A percentile compares a stretch with the other conserved stretches of the same genome.
Conservation (phyloP, 179 eudicot genomes). For the Silene vulgaris region DNA sequence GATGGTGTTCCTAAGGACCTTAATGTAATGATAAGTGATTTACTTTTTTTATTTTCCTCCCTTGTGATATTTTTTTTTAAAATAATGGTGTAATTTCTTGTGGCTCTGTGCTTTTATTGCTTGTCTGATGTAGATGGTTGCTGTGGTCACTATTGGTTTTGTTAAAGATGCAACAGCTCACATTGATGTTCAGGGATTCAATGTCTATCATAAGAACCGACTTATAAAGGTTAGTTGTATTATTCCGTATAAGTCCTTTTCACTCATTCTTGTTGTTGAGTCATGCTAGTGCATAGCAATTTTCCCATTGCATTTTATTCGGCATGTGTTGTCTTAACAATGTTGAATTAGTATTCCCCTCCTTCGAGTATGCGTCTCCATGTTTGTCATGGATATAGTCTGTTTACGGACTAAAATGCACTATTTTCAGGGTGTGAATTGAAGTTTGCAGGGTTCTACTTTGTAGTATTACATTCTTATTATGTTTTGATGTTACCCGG, state of each 20-base stretch:
- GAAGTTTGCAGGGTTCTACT: constrained; percentile 2
- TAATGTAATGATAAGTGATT: constrained; percentile 46
- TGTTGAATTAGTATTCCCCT: not conserved
- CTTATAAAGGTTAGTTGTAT: constrained; percentile 68
- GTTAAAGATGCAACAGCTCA: constrained; percentile 91
- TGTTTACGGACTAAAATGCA: not conserved
- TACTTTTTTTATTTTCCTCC: not conserved
- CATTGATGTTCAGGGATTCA: constrained; percentile 95
- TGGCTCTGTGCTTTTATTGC: not conserved
- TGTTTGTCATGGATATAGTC: not conserved
- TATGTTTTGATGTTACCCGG: not conserved
- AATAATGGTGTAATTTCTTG: constrained; percentile 13
- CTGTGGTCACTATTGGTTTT: constrained; percentile 88
- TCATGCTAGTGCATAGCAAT: not conserved
- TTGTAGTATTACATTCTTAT: not conserved
- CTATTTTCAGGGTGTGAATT: not conserved
- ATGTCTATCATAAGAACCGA: constrained; percentile 96
- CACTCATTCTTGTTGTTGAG: not conserved
- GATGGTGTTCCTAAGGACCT: constrained; percentile 67
- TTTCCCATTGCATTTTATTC: constrained; percentile 11
- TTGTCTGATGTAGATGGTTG: constrained; percentile 59
- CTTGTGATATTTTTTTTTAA: constrained; percentile 1
- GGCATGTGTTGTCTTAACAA: not conserved
- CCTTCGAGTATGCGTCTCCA: not conserved
- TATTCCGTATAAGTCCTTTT: not conserved